phyloP scores from a whole-genome alignment of 352 stramenopile genomes.

The Phytophthora pseudosyringae region DNA sequence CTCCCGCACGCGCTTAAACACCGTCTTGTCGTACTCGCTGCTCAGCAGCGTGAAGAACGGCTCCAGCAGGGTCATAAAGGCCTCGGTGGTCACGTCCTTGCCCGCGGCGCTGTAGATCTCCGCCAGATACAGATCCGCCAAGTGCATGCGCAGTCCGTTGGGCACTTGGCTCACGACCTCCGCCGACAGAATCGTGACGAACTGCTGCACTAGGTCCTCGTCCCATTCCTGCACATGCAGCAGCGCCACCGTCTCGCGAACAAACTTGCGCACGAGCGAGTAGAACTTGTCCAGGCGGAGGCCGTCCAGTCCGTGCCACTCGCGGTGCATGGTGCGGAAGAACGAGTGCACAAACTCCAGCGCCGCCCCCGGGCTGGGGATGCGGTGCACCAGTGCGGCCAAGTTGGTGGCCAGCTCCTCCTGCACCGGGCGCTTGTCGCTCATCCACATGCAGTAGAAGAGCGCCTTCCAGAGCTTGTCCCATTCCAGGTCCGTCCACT shows the following conservation, averaged over 20 bases:
- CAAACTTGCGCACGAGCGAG: constrained; percentile 82
- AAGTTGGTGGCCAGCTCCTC: constrained; percentile 80
- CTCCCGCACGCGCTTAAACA: constrained; percentile 83
- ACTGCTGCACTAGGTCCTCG: constrained; percentile 48
- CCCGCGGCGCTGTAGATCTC: constrained; percentile 67
- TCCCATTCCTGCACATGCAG: constrained; percentile 66
- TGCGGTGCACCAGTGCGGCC: constrained; percentile 60
- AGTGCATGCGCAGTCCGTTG: constrained; percentile 82
- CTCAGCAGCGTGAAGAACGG: constrained; percentile 84
- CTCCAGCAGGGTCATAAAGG: constrained; percentile 78
- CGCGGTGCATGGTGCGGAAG: constrained; percentile 85
- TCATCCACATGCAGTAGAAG: constrained; percentile 93
- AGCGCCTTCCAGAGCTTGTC: constrained; percentile 92
- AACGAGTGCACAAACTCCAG: constrained; percentile 82
- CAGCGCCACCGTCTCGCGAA: constrained; percentile 72
- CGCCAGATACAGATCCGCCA: constrained; percentile 75
- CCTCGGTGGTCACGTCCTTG: constrained; percentile 57
- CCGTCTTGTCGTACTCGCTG: constrained; percentile 79
- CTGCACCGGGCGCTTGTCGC: constrained; percentile 84
- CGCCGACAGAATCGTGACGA: constrained; percentile 68
- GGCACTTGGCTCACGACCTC: constrained; percentile 81
- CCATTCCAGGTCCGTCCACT: constrained; percentile 80
- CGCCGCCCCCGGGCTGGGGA: constrained; percentile 53
- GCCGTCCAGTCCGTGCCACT: constrained; percentile 87
- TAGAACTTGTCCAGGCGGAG: constrained; percentile 90